Conservation (phyloP, 495 filamentous ascomycete genomes). For the Letharia columbiana region DNA sequence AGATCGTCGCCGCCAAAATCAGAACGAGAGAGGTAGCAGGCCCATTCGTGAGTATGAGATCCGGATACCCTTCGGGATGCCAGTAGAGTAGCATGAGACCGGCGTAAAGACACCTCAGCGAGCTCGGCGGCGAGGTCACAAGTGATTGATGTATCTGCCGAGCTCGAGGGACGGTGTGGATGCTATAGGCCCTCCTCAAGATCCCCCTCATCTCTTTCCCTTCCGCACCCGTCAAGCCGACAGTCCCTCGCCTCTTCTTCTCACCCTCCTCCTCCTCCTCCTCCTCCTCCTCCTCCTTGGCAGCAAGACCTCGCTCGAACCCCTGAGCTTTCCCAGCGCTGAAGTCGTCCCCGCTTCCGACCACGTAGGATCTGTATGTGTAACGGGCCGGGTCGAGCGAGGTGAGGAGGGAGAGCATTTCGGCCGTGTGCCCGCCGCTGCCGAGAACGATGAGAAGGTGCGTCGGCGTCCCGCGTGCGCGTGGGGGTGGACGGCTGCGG, state of each 20-base stretch:
- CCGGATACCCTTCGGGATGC: conserved; percentile 41
- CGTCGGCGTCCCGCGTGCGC: conserved; percentile 33
- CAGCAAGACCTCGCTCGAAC: conserved; percentile 44
- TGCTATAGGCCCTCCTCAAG: conserved; percentile 37
- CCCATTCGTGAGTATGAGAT: conserved; percentile 79
- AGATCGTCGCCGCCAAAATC: conserved; percentile 54
- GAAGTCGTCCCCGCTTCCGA: conserved; percentile 68
- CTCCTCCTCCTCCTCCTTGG: conserved; percentile 11
- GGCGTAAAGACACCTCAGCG: conserved; percentile 48
- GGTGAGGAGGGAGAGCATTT: conserved; percentile 77
- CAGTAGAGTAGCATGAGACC: conserved; percentile 35
- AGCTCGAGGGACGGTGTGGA: conserved; percentile 60
- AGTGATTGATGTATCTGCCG: conserved; percentile 70
- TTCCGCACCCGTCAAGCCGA: background rate
- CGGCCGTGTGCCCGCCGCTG: conserved; percentile 86
- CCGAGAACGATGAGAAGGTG: conserved; percentile 81
- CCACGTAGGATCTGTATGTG: conserved; percentile 70
- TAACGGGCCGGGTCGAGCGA: conserved; percentile 43
- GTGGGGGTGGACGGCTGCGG: conserved; percentile 23
- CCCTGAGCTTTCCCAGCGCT: conserved; percentile 56
- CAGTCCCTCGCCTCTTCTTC: background rate
- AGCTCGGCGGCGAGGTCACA: conserved; percentile 54
- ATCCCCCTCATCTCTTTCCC: conserved; percentile 26
- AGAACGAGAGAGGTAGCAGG: conserved; percentile 81
- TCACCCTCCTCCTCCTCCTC: conserved; percentile 24